Evolutionary conservation across 2,329 filamentous ascomycete species (phyloP).

Genomic region (Chrysoporthe puriensis): DNA sequence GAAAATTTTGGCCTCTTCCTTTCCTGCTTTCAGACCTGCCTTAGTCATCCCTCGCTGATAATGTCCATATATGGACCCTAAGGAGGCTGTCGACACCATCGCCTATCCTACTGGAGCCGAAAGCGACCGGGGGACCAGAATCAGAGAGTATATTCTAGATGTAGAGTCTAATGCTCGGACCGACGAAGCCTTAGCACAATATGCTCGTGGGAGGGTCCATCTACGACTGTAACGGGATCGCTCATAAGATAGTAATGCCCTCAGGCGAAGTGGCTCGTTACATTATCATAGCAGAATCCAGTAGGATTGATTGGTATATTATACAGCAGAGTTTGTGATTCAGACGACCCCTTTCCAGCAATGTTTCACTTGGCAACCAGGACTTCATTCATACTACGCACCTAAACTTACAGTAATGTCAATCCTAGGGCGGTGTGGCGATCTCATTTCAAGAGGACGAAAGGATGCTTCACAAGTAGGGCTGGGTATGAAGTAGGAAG

Average conservation of each 20-base stretch:
- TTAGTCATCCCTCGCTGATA: not conserved
- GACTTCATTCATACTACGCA: too few relatives aligned
- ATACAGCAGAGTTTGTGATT: too few relatives aligned
- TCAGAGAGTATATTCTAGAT: not conserved
- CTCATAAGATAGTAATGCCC: too few relatives aligned
- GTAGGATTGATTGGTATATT: too few relatives aligned
- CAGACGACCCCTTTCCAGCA: too few relatives aligned
- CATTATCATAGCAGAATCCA: not conserved
- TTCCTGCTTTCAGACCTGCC: not conserved
- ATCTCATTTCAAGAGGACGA: not conserved
- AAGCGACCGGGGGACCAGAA: not conserved
- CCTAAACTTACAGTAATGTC: not conserved
- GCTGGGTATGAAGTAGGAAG: not conserved
- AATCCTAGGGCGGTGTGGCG: not conserved
- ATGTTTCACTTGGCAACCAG: not conserved
- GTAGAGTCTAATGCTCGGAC: not conserved
- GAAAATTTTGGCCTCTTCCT: not conserved
- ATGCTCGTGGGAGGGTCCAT: too few relatives aligned
- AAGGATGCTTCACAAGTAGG: not conserved
- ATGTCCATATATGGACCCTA: not conserved
- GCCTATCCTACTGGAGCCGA: not conserved
- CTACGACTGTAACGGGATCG: too few relatives aligned
- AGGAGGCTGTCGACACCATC: not conserved
- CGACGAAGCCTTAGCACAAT: not conserved
- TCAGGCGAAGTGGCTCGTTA: too few relatives aligned